These are phyloP conservation scores for Paramecium caudatum DNA, from an alignment of 73 alveolate genomes.

Conservation along the genomic window DNA sequence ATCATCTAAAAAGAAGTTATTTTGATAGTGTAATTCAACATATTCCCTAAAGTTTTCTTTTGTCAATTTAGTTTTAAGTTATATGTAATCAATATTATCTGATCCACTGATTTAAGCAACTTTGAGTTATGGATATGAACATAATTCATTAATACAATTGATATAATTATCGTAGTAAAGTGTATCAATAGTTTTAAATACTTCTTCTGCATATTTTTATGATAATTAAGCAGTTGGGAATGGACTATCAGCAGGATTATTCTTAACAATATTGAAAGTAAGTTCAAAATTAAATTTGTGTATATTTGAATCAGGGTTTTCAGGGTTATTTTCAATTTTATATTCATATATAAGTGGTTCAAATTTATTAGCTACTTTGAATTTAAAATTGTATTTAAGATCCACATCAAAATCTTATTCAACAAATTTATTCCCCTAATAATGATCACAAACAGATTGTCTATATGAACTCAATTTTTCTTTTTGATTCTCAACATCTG, in stretches of 20 bases:
- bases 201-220: neutral
- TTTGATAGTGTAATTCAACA: neutral
- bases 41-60: conserved; percentile 20
- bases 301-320: neutral
- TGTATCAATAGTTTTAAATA: neutral
- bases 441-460: neutral
- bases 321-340: neutral
- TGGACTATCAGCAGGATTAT: neutral
- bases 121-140: neutral
- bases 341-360: conserved; percentile 6
- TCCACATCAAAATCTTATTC: neutral
- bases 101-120: conserved; percentile 39
- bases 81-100: conserved; percentile 16
- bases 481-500: neutral
- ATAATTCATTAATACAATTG: neutral
- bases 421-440: neutral
- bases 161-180: conserved; percentile 1
- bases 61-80: neutral
- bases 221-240: neutral
- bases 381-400: neutral
- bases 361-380: conserved; percentile 7
- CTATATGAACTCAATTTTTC: neutral
- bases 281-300: neutral
- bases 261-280: neutral
- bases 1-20: neutral